phyloP scores from a whole-genome alignment of 345 rosid genomes.

The Linum tenue region DNA sequence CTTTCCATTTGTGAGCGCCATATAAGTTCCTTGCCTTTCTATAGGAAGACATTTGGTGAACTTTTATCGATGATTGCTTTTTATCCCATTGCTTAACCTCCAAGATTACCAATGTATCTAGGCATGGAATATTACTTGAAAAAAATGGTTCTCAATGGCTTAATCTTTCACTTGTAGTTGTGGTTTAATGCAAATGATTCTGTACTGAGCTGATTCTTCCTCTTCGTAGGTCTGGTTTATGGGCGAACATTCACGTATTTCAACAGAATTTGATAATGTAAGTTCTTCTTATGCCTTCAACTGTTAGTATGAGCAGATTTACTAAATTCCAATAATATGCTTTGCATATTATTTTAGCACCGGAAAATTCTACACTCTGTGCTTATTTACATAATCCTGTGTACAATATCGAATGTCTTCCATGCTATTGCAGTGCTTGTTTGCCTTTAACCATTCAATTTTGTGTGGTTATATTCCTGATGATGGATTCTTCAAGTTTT shows the following conservation, averaged over 20 bases:
- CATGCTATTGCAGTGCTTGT: too few relatives aligned
- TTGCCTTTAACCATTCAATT: too few relatives aligned
- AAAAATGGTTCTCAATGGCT: neutral
- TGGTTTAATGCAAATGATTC: neutral
- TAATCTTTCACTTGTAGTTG: neutral
- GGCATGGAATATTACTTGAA: neutral
- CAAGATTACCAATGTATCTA: neutral
- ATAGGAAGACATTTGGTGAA: neutral
- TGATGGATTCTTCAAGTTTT: too few relatives aligned
- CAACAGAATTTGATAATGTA: neutral
- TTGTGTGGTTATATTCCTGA: too few relatives aligned
- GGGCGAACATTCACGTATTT: neutral
- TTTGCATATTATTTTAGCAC: too few relatives aligned
- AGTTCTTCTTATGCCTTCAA: neutral
- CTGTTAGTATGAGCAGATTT: too few relatives aligned
- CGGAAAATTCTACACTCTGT: too few relatives aligned
- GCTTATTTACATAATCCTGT: too few relatives aligned
- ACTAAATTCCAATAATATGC: too few relatives aligned
- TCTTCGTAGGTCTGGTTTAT: neutral
- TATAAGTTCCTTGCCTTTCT: neutral
- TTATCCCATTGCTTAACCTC: neutral
- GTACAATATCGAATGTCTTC: too few relatives aligned
- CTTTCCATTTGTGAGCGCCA: neutral
- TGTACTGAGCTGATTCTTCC: constrained; percentile 20
- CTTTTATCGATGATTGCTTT: neutral